Evolutionary conservation across 768 basidiomycete genomes (phyloP).

Genomic region (Serendipita sp.): DNA sequence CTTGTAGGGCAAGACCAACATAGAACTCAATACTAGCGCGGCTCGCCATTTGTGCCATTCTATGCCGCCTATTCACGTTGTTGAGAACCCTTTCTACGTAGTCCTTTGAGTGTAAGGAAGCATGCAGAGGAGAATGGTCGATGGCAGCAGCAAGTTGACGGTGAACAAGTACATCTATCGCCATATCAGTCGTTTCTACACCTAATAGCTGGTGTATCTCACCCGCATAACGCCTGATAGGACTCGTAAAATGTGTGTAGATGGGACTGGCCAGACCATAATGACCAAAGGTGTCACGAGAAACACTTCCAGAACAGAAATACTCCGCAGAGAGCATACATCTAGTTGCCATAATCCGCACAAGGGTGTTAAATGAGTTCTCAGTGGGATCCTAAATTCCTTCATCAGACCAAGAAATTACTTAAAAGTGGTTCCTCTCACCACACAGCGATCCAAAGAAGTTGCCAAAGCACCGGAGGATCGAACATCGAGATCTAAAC

Average conservation of each 20-base stretch:
- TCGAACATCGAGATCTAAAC: slow-evolving; percentile 71
- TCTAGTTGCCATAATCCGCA: slow-evolving; percentile 96
- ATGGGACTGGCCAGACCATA: slow-evolving; percentile 96
- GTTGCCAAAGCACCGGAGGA: slow-evolving; percentile 78
- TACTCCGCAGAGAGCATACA: slow-evolving; percentile 99
- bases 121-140: slow-evolving; percentile 63
- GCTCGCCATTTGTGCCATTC: slow-evolving; percentile 95
- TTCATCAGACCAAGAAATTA: not conserved
- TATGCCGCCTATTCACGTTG: slow-evolving; percentile 78
- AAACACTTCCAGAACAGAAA: slow-evolving; percentile 89
- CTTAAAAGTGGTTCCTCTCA: slow-evolving; percentile 22
- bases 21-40: slow-evolving; percentile 96
- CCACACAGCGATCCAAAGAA: slow-evolving; percentile 76
- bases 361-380: slow-evolving; percentile 90
- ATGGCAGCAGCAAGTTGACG: slow-evolving; percentile 87
- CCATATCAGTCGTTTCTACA: not conserved
- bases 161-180: slow-evolving; percentile 75
- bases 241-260: slow-evolving; percentile 97
- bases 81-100: slow-evolving; percentile 77
- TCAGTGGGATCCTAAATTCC: slow-evolving; percentile 50
- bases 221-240: slow-evolving; percentile 93
- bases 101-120: slow-evolving; percentile 70
- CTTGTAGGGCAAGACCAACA: slow-evolving; percentile 80
- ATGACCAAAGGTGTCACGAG: slow-evolving; percentile 83
- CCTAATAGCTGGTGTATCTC: slow-evolving; percentile 11